phyloP scores from a whole-genome alignment of 179 eudicot species.

The Silene coronaria region DNA sequence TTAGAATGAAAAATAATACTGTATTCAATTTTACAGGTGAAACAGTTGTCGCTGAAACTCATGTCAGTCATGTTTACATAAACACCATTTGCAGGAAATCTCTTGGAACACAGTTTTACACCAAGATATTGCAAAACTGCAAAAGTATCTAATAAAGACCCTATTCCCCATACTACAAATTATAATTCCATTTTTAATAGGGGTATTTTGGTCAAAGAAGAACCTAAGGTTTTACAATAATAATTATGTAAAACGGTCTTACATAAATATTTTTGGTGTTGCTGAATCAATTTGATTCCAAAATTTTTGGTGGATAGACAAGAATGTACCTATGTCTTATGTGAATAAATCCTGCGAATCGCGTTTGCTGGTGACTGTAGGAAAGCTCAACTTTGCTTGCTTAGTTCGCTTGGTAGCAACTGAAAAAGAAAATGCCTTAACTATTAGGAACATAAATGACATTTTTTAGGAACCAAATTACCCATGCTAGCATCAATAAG shows the following conservation, averaged over 20 bases:
- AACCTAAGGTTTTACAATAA: background rate
- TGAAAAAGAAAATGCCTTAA: constrained; percentile 21
- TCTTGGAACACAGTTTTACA: constrained; percentile 4
- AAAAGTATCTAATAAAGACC: background rate
- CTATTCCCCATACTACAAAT: background rate
- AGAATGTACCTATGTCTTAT: constrained; percentile 16
- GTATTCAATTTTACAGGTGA: constrained; percentile 1
- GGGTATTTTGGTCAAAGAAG: background rate
- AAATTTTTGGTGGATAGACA: background rate
- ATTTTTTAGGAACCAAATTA: background rate
- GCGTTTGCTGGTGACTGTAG: constrained; percentile 29
- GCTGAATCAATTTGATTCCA: background rate
- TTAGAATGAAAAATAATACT: background rate
- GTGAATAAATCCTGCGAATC: constrained; percentile 40
- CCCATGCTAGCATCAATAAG: background rate
- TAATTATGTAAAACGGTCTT: background rate
- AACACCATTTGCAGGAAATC: constrained; percentile 11
- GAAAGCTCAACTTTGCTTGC: constrained; percentile 62
- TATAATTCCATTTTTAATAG: too few relatives aligned
- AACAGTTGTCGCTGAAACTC: background rate
- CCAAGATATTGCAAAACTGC: background rate
- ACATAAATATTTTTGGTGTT: background rate
- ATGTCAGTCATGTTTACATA: constrained; percentile 13
- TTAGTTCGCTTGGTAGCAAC: constrained; percentile 46
- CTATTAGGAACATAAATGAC: constrained; percentile 12